Conservation (phyloP, 208 protist species). For the Trichomonas tenax region DNA sequence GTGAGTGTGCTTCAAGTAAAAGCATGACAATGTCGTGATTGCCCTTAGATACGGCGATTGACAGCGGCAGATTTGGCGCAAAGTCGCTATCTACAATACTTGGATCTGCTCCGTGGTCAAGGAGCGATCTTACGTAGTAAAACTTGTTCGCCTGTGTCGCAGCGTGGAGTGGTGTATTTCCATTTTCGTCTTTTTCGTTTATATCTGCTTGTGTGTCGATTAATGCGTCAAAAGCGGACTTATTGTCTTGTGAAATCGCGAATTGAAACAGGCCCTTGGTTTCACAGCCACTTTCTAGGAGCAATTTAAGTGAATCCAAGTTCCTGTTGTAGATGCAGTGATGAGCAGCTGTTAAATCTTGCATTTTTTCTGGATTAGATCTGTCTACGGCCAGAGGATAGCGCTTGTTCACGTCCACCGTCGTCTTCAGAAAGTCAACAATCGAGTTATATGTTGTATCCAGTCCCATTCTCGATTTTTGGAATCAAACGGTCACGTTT, state of each 20-base stretch:
- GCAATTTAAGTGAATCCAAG: neutral
- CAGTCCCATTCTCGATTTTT: neutral
- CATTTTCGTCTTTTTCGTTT: neutral
- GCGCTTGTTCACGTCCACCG: neutral
- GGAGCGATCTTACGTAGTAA: neutral
- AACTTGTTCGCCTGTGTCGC: neutral
- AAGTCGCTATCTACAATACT: neutral
- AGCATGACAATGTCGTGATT: neutral
- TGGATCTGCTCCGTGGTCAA: neutral
- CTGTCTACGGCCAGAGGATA: neutral
- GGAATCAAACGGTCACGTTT: neutral
- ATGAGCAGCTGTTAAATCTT: neutral
- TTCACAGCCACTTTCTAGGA: neutral
- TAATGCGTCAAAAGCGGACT: neutral
- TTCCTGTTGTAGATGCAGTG: neutral
- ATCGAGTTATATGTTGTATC: neutral
- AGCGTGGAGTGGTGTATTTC: neutral
- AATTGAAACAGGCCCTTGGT: neutral
- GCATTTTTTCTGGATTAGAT: neutral
- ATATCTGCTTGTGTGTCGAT: neutral
- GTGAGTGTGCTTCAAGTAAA: neutral
- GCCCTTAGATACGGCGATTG: neutral
- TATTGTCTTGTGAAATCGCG: neutral
- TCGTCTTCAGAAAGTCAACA: neutral
- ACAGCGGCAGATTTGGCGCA: neutral